Evolutionary conservation across 345 rosid species (phyloP), one percentile per base, ranked within the genome.

Genomic region (Physaria fendleri): DNA sequence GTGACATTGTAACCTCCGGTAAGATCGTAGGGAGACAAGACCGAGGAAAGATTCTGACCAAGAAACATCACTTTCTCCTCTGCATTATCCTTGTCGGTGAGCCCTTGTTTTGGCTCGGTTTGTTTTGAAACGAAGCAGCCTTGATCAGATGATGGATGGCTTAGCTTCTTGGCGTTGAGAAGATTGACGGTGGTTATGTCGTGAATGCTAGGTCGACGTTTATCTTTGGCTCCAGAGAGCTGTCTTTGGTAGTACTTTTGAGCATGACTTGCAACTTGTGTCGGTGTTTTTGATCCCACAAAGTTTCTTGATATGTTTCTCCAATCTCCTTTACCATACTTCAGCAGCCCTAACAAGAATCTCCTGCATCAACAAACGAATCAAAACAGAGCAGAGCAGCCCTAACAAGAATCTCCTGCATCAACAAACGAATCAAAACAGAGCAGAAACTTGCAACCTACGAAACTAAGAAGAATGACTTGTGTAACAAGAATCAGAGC

Each of bases 211-310:
- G 99, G 91, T 39, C 99, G 72, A 53, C 91, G 79, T 84, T 87
- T 93, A 62, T 93, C 99, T 56, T 93, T 93, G 32, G 87, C 88
- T 2, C 94, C 99, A 0, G 83, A 83, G 34, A 74, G 68, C 69
- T 93, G 99, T 80, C 99, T 75, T 64, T 87, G 88, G 76, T 85
- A 93, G 70, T 89, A 93, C 76, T 93, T 93, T n/a, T 89, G 99
- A 4, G 99, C 99, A 70, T 93, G 99, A 56, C 99, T 93, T 2
- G 99, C 99, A 14, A 93, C 99, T 68, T 93, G 97, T 56, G 97
- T 93, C 0, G 99, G 97, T 7, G 99, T 89, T 61, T 96, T 74
- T n/a, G 85, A 75, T 7, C 82, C 86, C 71, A 93, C 99, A 28
- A 85, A 89, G 64, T 87, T 77, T 53, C 94, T 82, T 1, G 99